A percentile compares a stretch with the other conserved stretches of the same genome.
These are phyloP conservation scores for Nemania serpens DNA, from an alignment of 2,329 filamentous ascomycete species.

Conservation along the genomic window DNA sequence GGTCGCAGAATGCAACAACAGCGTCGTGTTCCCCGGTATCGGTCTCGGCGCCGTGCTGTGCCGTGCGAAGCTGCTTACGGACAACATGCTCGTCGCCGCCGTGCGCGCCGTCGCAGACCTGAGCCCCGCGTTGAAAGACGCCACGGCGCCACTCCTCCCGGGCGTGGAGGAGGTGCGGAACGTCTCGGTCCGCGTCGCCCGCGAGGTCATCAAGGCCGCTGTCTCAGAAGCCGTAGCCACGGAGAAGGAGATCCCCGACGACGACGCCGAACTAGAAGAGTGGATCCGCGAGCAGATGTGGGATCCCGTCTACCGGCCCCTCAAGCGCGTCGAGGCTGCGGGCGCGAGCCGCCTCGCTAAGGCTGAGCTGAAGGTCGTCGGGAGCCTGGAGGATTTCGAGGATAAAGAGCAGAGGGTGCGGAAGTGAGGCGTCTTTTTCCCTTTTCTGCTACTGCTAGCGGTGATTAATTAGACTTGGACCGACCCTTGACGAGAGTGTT, in stretches of 20 bases:
- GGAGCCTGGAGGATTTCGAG: conserved; percentile 41
- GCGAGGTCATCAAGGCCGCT: conserved; percentile 73
- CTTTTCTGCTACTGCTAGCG: too few species aligned
- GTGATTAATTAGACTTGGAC: too few species aligned
- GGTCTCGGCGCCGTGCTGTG: conserved; percentile 78
- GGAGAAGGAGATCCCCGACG: conserved; percentile 65
- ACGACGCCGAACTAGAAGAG: conserved; percentile 61
- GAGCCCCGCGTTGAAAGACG: conserved; percentile 69
- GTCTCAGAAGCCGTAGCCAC: conserved; percentile 70
- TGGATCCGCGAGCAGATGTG: conserved; percentile 85
- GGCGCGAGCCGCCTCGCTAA: conserved; percentile 62
- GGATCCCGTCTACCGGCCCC: conserved; percentile 69
- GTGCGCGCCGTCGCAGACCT: conserved; percentile 72
- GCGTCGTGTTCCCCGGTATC: conserved; percentile 83
- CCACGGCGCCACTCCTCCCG: conserved; percentile 70
- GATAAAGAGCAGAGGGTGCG: conserved; percentile 17
- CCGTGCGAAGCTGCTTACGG: conserved; percentile 68
- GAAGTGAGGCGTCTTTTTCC: not conserved
- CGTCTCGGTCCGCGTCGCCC: conserved; percentile 78
- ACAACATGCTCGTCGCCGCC: conserved; percentile 82
- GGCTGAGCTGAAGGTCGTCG: conserved; percentile 59
- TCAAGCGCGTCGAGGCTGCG: conserved; percentile 60
- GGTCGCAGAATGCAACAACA: conserved; percentile 86
- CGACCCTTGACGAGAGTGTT: too few species aligned
- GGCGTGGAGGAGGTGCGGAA: conserved; percentile 75